Evolutionary conservation across 2,329 filamentous ascomycete species (phyloP).

Genomic region (Colletotrichum horii): DNA sequence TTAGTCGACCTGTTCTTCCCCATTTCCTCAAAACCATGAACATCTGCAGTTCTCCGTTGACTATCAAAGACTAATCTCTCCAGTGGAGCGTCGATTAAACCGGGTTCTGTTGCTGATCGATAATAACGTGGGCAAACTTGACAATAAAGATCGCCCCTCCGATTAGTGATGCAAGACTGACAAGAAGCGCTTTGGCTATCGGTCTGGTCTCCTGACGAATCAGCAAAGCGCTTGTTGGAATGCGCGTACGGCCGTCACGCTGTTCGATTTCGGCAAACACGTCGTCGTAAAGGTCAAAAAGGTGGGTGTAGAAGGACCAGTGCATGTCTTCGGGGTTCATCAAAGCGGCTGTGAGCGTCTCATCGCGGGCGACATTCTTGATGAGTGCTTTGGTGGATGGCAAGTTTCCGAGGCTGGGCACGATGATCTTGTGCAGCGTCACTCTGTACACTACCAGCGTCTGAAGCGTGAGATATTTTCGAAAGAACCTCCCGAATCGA

Average conservation of each 20-base stretch:
- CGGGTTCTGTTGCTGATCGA: background rate
- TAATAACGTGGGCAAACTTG: background rate
- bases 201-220: background rate
- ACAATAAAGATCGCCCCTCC: background rate
- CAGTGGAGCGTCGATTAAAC: too few species aligned
- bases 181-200: rapidly evolving
- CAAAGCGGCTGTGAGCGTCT: background rate
- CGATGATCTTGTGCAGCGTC: background rate
- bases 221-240: background rate
- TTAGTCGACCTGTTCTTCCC: too few species aligned
- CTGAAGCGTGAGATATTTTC: background rate
- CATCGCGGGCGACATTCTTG: background rate
- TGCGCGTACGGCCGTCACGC: background rate
- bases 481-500: background rate
- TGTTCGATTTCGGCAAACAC: background rate
- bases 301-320: background rate
- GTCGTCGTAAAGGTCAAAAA: background rate
- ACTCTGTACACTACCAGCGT: background rate
- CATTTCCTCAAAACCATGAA: too few species aligned
- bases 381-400: background rate
- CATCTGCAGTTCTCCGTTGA: too few species aligned
- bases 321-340: background rate
- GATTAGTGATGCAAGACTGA: background rate
- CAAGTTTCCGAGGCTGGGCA: background rate
- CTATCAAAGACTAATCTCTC: too few species aligned